Evolutionary conservation across 2,329 filamentous ascomycete genomes (phyloP), one percentile per base, ranked within the genome.

Genomic region (Simplicillium aogashimaense): DNA sequence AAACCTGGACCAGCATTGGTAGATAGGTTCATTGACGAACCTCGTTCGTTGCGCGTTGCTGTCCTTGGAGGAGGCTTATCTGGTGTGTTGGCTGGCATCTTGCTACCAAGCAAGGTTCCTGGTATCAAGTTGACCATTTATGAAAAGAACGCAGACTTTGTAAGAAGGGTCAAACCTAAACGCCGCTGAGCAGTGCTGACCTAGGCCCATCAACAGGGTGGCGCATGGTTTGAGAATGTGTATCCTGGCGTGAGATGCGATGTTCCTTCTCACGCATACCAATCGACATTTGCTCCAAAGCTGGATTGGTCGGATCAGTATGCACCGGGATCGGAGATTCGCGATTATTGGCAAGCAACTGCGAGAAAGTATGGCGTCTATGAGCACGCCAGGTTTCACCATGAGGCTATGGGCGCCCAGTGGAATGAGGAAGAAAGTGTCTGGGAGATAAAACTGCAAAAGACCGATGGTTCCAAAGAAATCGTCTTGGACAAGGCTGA

Each of bases 201-300:
- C 9, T n/a, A n/a, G n/a, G n/a, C n/a, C n/a, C n/a, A n/a, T 25
- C 20, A 25, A 25, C 20, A 69, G 64, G 69, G 69, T 25, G 70
- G 71, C 1, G 74, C 68, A 4, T 76, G 70, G 71, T 64, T 70
- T 37, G 70, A 72, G 43, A 75, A 74, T 40, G 53, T 65, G 4
- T 83, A 83, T 45, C 78, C 78, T 0, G 80, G 78, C 2, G 76
- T 82, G 1, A 64, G 77, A 33, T 86, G 81, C 48, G 80, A 85
- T 28, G 74, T 86, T 13, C 78, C 81, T 0, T 73, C 79, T 1
- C 78, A 83, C 53, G 78, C 80, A 15, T 86, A 86, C 49, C 81
- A 85, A 51, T 74, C 73, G 8, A 78, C 76, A 0, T 86, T 84
- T 53, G 66, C 68, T 7, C 78, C 80, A 1, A 86, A 86, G 42